These are phyloP conservation scores for Gillenia trifoliata DNA, from an alignment of 306 rosid species.

Conservation along the genomic window DNA sequence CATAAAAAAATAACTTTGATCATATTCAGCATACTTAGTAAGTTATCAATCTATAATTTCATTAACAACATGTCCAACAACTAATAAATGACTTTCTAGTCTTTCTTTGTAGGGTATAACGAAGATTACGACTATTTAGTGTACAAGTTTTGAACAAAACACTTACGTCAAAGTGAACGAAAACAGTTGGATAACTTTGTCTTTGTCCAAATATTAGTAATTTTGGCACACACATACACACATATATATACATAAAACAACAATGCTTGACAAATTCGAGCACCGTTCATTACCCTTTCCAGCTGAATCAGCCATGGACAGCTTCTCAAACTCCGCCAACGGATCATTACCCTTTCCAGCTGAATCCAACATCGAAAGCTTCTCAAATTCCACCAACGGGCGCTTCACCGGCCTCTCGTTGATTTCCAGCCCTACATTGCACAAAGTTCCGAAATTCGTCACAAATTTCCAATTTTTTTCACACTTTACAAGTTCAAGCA, in stretches of 20 bases:
- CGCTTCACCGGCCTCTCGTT: conserved; percentile 84
- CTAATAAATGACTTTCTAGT: not conserved
- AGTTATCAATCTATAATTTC: not conserved
- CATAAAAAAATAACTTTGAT: not conserved
- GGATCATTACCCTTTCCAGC: conserved; percentile 46
- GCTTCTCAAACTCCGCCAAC: conserved; percentile 58
- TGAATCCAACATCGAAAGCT: conserved; percentile 52
- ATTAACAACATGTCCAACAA: not conserved
- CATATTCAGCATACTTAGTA: not conserved
- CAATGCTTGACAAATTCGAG: conserved; percentile 5
- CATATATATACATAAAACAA: not conserved
- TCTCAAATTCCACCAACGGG: conserved; percentile 62
- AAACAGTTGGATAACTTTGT: not conserved
- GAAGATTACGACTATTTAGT: not conserved
- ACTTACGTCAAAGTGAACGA: not conserved
- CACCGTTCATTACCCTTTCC: conserved; percentile 34
- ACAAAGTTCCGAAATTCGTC: not conserved
- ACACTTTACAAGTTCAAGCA: not conserved
- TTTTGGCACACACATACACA: not conserved
- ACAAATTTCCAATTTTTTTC: not conserved
- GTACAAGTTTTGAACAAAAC: not conserved
- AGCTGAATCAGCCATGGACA: conserved; percentile 51
- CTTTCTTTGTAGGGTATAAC: not conserved
- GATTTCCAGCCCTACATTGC: conserved; percentile 71
- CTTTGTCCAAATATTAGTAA: not conserved